Base-by-base conservation (phyloP, 1,284 basidiomycete genomes). In the Sphaerobolus stellatus region DNA sequence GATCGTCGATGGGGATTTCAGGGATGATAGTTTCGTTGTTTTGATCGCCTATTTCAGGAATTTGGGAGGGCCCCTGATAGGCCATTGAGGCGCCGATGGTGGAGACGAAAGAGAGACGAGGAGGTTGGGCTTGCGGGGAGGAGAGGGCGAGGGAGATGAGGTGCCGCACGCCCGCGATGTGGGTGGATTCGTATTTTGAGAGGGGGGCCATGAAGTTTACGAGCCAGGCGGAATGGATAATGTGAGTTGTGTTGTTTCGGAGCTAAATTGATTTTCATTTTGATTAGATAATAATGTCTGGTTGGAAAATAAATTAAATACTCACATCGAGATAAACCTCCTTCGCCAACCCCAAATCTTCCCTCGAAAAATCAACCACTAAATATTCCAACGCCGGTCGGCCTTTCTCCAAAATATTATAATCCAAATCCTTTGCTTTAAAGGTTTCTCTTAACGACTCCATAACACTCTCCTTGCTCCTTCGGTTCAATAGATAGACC, bases 221-320 rank as follows among this genome's bases (percentile, higher is more conserved):
- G 2, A 69, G 70, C 72, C 74, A 75, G 16, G 72, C 73, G 25
- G 70, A 71, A 48, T 72, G 72, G n/a, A 72, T 65, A 56, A 72
- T 66, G 48, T 72, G 71, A 0, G 71, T 71, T 14, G 67, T 65
- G 11, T 45, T 45, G 22, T 53, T 46, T 20, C 61, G 54, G 2
- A 72, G 58, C 65, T 66, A 34, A 7, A 24, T 27, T 41, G 49
- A 56, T 24, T 18, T n/a, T n/a, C n/a, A n/a, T 34, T 18, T n/a
- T n/a, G n/a, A 34, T 11, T 34, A 18, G 11, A 34, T 11, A 11
- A 11, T 34, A 11, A 11, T 18, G 18, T 11, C 11, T 18, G 33
- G 18, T 11, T 11, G 18, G 33, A 18, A 34, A 11, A n/a, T n/a
- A n/a, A n/a, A n/a, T n/a, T 11, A 11, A 34, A 18, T 34, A 18